These are phyloP conservation scores for Fusarium tupiense DNA, from an alignment of 2,329 filamentous ascomycete genomes.

Conservation along the genomic window DNA sequence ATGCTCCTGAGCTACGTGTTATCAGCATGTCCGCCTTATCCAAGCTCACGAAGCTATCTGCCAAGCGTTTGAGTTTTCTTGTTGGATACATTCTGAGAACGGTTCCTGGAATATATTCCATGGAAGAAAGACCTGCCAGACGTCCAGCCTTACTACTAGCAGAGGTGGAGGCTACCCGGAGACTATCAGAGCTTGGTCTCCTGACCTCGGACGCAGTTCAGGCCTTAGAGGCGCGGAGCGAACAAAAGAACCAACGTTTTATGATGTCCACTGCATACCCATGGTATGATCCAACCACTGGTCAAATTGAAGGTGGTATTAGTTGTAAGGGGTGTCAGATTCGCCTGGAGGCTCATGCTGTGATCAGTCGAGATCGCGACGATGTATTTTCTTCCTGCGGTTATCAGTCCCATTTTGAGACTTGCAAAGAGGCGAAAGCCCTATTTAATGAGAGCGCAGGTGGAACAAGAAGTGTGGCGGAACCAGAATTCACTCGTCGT, in stretches of 20 bases:
- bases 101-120: too few species aligned
- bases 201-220: fast-evolving
- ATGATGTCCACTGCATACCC: background rate
- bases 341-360: fast-evolving
- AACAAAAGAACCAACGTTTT: fast-evolving
- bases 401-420: background rate
- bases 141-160: too few species aligned
- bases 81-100: background rate
- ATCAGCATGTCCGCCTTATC: background rate
- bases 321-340: background rate
- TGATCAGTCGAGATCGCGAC: background rate
- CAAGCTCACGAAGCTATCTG: background rate
- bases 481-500: background rate
- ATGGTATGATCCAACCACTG: background rate
- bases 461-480: background rate
- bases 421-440: background rate
- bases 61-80: background rate
- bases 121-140: too few species aligned
- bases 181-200: too few species aligned
- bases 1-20: too few species aligned
- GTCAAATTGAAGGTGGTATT: background rate
- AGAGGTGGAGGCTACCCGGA: too few species aligned
- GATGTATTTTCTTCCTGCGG: background rate
- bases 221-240: fast-evolving
- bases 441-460: fast-evolving